Evolutionary conservation across 208 protist genomes (phyloP), one percentile per base, ranked within the genome.

Genomic region (Trypanosoma lewisi): DNA sequence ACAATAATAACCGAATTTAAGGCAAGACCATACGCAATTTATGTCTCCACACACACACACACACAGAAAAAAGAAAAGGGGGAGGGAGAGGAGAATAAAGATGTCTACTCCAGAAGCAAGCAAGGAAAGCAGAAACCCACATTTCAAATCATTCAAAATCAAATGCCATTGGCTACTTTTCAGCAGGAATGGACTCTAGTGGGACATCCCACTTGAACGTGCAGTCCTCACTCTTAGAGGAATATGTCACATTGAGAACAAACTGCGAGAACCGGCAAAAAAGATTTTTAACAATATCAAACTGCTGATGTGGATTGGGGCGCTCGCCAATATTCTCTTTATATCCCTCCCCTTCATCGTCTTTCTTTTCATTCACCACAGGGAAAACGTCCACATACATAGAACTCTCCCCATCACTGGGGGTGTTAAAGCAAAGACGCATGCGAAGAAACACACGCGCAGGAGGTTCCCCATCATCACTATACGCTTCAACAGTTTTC

Each of bases 401-500:
- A 11, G 33, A 30, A 19, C 25, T 55, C 3, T 8, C 2, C 30
- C 11, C 23, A 27, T 53, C 39, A 12, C 2, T 1, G 30, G 0
- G n/a, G 9, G 30, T 31, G 21, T 56, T 28, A 60, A 60, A 44
- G 27, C 60, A 4, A 17, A 53, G 41, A 52, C 27, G 23, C 0
- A 68, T 52, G n/a, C 4, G 17, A 60, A 71, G 57, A 25, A 44
- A 71, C 9, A 71, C 49, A 16, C 65, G 65, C 17, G 56, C 47
- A 30, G 65, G 56, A 25, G 65, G 42, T 31, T 16, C 60, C 25
- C 34, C 42, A 19, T 33, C 51, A 4, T 31, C 34, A 53, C 37
- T 25, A 23, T 56, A 58, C 23, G 37, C 19, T 19, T 61, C 7
- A 27, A 7, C 31, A 19, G 65, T 64, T 25, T 58, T 56, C 25